Evolutionary conservation across 2,329 filamentous ascomycete species (phyloP).

Genomic region (Stachybotrys chartarum): DNA sequence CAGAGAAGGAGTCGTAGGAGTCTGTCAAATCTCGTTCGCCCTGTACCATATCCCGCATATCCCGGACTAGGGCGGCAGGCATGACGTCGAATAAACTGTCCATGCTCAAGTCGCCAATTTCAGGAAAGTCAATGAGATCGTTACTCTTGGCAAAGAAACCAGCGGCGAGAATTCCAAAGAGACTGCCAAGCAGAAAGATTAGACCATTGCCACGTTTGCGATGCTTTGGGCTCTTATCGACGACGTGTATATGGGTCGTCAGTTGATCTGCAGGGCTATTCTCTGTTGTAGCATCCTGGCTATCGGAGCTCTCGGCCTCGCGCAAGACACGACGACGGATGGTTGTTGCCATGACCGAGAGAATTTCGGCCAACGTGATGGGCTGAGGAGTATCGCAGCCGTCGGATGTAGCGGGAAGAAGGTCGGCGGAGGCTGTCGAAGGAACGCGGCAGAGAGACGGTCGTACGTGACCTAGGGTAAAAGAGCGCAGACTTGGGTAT

Average conservation of each 20-base stretch:
- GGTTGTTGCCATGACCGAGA: constrained; percentile 20
- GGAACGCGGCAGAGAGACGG: too few species aligned
- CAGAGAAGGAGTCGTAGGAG: constrained; percentile 88
- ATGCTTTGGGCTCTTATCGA: constrained; percentile 38
- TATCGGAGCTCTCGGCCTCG: constrained; percentile 12
- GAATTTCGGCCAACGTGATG: too few species aligned
- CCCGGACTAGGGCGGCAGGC: constrained; percentile 76
- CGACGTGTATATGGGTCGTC: constrained; percentile 31
- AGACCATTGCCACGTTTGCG: constrained; percentile 71
- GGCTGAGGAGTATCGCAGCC: too few species aligned
- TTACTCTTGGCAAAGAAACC: constrained; percentile 85
- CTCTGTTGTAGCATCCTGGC: constrained; percentile 15
- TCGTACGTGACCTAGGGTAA: too few species aligned
- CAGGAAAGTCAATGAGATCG: constrained; percentile 77
- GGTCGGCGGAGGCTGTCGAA: too few species aligned
- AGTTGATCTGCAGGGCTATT: constrained; percentile 17
- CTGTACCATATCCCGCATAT: constrained; percentile 80
- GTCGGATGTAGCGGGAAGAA: too few species aligned
- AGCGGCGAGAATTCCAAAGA: constrained; percentile 86
- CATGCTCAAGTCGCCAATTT: constrained; percentile 67
- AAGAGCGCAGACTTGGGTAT: too few species aligned
- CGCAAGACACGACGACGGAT: constrained; percentile 23
- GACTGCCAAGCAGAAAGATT: constrained; percentile 78
- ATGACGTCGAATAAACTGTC: constrained; percentile 82
- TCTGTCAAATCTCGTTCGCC: constrained; percentile 76